Evolutionary conservation across 352 stramenopile genomes (phyloP).

Genomic region (Phytophthora europaea): DNA sequence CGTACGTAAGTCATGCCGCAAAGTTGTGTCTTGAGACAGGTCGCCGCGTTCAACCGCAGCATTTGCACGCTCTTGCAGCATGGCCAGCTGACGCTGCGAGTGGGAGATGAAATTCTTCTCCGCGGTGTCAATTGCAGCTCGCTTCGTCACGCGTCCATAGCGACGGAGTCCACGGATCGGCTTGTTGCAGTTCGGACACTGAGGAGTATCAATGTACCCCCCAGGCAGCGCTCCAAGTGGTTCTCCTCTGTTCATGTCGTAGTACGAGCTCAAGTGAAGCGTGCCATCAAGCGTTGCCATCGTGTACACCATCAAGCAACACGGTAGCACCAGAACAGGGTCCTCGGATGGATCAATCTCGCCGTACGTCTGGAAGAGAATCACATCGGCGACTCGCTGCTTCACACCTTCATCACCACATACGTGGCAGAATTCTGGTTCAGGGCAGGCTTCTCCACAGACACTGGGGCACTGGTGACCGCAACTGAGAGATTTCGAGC

Average conservation of each 20-base stretch:
- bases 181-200: constrained; percentile 58
- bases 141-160: constrained; percentile 57
- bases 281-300: constrained; percentile 79
- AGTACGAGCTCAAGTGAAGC: constrained; percentile 49
- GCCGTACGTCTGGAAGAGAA: constrained; percentile 65
- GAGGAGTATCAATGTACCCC: constrained; percentile 40
- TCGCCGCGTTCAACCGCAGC: constrained; percentile 20
- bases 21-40: constrained; percentile 19
- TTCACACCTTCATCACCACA: constrained; percentile 52
- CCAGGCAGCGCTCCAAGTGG: constrained; percentile 29
- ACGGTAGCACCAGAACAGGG: constrained; percentile 75
- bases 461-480: constrained; percentile 82
- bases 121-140: constrained; percentile 45
- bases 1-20: constrained; percentile 33
- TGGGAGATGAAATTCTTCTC: constrained; percentile 64
- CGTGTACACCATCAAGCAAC: constrained; percentile 75
- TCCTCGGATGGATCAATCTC: constrained; percentile 73
- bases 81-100: constrained; percentile 25
- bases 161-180: constrained; percentile 54
- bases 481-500: constrained; percentile 58
- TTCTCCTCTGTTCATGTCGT: constrained; percentile 35
- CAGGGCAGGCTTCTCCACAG: constrained; percentile 79
- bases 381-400: constrained; percentile 66
- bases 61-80: constrained; percentile 39
- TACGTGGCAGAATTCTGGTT: constrained; percentile 60